Conservation (phyloP, 768 basidiomycete genomes). For the Suillus sp. region DNA sequence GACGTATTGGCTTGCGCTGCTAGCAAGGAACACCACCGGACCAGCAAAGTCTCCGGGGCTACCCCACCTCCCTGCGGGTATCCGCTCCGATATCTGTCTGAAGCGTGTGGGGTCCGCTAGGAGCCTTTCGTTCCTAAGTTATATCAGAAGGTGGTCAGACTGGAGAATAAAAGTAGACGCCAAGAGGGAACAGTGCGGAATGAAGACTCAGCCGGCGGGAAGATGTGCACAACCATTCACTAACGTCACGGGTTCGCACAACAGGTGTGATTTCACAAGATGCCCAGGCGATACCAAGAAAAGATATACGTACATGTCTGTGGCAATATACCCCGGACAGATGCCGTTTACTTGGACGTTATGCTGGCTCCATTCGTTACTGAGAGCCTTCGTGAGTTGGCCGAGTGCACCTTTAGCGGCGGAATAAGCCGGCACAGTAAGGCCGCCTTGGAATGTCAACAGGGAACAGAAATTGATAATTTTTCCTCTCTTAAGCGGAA, state of each 20-base stretch:
- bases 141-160: conserved; percentile 11
- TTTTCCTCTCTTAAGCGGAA: conserved; percentile 67
- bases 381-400: conserved; percentile 84
- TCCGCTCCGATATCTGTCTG: conserved; percentile 70
- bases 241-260: conserved; percentile 13
- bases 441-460: conserved; percentile 54
- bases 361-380: conserved; percentile 90
- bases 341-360: conserved; percentile 90
- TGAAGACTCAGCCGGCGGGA: not conserved
- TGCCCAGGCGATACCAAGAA: conserved; percentile 20
- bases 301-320: conserved; percentile 70
- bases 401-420: conserved; percentile 89
- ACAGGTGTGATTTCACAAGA: conserved; percentile 7
- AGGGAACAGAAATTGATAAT: conserved; percentile 70
- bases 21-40: conserved; percentile 66
- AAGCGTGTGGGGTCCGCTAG: conserved; percentile 61
- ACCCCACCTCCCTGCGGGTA: conserved; percentile 72
- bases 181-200: conserved; percentile 11
- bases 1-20: conserved; percentile 65
- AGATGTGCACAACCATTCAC: not conserved
- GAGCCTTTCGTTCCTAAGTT: conserved; percentile 62
- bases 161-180: conserved; percentile 18
- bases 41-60: conserved; percentile 67
- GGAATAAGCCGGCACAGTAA: conserved; percentile 87
- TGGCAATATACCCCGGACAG: conserved; percentile 85